phyloP scores from a whole-genome alignment of 2,329 filamentous ascomycete species.

The Calonectria pseudoreteaudii region DNA sequence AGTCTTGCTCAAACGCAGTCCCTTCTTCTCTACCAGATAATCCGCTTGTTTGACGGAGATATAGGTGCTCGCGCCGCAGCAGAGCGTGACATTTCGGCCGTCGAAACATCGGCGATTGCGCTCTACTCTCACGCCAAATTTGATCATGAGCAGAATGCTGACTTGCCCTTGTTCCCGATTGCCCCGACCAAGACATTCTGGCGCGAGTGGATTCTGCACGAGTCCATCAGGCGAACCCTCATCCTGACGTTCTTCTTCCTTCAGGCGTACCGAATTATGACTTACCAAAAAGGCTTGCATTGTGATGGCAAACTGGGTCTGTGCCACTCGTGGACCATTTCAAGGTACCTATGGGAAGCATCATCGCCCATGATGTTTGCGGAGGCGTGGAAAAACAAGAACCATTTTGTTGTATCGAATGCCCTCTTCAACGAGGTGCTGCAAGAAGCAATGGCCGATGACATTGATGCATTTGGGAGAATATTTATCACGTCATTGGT shows the following conservation, averaged over 20 bases:
- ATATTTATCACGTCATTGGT: slow-evolving; percentile 48
- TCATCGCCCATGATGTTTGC: slow-evolving; percentile 51
- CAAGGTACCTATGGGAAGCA: slow-evolving; percentile 53
- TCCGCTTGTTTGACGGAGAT: slow-evolving; percentile 63
- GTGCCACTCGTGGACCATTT: slow-evolving; percentile 54
- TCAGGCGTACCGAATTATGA: slow-evolving; percentile 51
- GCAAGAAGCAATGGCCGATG: slow-evolving; percentile 52
- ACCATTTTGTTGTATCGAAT: slow-evolving; percentile 51
- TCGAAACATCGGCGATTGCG: slow-evolving; percentile 49
- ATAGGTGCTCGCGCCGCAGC: slow-evolving; percentile 55
- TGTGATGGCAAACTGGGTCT: slow-evolving; percentile 47
- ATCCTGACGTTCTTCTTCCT: slow-evolving; percentile 61
- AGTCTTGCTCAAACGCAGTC: slow-evolving; percentile 59
- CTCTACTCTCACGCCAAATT: slow-evolving; percentile 50
- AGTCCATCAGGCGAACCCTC: slow-evolving; percentile 65
- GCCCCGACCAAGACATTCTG: slow-evolving; percentile 59
- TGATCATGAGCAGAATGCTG: slow-evolving; percentile 32
- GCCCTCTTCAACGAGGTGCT: slow-evolving; percentile 42
- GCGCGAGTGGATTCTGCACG: slow-evolving; percentile 64
- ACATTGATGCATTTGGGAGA: slow-evolving; percentile 57
- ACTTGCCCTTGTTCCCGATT: slow-evolving; percentile 50
- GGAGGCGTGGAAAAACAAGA: slow-evolving; percentile 50
- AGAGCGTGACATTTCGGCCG: slow-evolving; percentile 47
- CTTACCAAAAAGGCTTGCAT: slow-evolving; percentile 36
- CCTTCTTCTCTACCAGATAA: slow-evolving; percentile 61